Percentiles rank a stretch among this genome's conserved stretches.
Conservation (phyloP, 768 basidiomycete species). For the Phylloporus sp. region DNA sequence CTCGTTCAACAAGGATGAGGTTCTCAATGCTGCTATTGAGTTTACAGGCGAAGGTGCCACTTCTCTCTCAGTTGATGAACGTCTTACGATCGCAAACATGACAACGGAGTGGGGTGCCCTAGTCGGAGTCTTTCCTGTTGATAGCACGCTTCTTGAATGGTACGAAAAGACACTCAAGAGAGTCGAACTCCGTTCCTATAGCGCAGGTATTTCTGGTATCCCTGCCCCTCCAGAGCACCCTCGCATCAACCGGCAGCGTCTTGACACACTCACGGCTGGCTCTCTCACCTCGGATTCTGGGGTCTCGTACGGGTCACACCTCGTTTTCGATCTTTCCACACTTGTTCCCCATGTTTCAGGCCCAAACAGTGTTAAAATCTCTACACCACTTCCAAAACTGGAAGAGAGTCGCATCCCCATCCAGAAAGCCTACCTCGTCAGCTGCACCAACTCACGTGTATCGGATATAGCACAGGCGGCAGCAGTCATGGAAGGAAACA, state of each 20-base stretch:
- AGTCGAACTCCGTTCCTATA: slow-evolving; percentile 74
- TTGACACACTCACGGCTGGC: slow-evolving; percentile 58
- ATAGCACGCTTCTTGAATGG: slow-evolving; percentile 78
- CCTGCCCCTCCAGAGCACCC: slow-evolving; percentile 79
- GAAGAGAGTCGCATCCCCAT: slow-evolving; percentile 72
- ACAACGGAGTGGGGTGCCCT: slow-evolving; percentile 99
- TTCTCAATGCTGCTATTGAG: slow-evolving; percentile 94
- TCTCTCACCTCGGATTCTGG: slow-evolving; percentile 66
- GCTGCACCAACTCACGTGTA: slow-evolving; percentile 95
- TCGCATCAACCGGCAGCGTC: slow-evolving; percentile 71
- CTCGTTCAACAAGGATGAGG: slow-evolving; percentile 93
- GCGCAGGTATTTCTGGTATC: slow-evolving; percentile 42
- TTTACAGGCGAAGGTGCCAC: slow-evolving; percentile 88
- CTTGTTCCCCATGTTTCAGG: slow-evolving; percentile 95
- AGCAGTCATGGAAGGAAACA: slow-evolving; percentile 76
- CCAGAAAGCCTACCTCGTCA: slow-evolving; percentile 97
- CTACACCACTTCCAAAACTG: slow-evolving; percentile 88
- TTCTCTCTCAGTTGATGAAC: slow-evolving; percentile 80
- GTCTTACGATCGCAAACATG: slow-evolving; percentile 98
- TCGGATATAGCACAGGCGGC: slow-evolving; percentile 94
- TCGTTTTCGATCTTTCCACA: slow-evolving; percentile 88
- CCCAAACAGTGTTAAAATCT: slow-evolving; percentile 95
- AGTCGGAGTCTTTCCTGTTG: slow-evolving; percentile 92
- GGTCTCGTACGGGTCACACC: slow-evolving; percentile 81
- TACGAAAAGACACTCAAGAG: slow-evolving; percentile 73